Base-by-base conservation (phyloP, 2,329 filamentous ascomycete species). In the Fusarium equiseti region DNA sequence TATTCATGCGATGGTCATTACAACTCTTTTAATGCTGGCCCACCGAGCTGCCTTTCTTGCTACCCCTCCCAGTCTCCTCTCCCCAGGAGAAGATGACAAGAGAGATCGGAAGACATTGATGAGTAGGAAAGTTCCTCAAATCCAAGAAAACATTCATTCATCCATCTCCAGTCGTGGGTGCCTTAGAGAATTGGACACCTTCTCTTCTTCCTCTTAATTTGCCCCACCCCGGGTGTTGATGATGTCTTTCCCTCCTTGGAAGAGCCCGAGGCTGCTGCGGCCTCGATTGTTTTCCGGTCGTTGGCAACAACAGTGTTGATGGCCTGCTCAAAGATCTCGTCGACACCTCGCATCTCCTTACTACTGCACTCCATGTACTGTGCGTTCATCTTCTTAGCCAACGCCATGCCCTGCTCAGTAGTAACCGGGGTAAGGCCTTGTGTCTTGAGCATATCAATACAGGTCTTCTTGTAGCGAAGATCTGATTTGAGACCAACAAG, bases 291-390 rank as follows among this genome's bases (percentile, higher is more conserved):
- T 79, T 90, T 90, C 76, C 86, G 83, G 79, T 94, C 93, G 76
- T 94, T 93, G 72, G 91, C 90, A 29, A 99, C 93, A 32, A 96
- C 94, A 54, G 92, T 95, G 77, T 95, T 89, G 78, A 99, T 95
- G 59, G 96, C 96, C 68, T 90, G 87, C 80, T 97, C 92, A 82
- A 99, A 99, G 78, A 98, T 96, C 77, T 98, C 95, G 80, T 98
- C 94, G 48, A 99, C 95, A 60, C 96, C 96, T 57, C 87, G 90
- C 91, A 97, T 96, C 83, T 98, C 96, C 83, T 98, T 98, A 82
- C 94, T 97, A 79, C 94, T 97, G 87, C 96, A 99, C 84, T 99
- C 96, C 89, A 97, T 95, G 84, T 99, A 99, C 77, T 91, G 88
- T 15, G 96, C 96, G 70, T 91, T 90, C 96, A 99, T 99, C 83